Percentiles rank a stretch among this genome's conserved stretches.
Conservation (phyloP, 345 rosid species). For the Dimocarpus longan region DNA sequence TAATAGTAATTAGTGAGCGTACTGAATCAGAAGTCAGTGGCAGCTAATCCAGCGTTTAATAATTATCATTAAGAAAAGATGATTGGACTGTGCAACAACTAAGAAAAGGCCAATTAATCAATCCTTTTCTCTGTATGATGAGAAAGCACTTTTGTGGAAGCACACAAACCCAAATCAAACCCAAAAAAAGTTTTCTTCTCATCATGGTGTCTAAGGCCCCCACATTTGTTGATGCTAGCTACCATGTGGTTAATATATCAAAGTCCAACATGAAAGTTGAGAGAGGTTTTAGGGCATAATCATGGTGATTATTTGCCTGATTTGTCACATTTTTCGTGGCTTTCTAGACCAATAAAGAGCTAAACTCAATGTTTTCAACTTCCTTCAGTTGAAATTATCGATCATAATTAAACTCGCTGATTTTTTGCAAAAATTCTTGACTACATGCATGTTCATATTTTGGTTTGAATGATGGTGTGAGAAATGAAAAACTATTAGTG, state of each 20-base stretch:
- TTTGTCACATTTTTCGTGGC: not conserved
- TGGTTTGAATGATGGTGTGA: not conserved
- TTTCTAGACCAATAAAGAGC: not conserved
- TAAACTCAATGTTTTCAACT: not conserved
- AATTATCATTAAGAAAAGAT: not conserved
- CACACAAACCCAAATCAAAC: not conserved
- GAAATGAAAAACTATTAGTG: not conserved
- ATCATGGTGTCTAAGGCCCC: conserved; percentile 19
- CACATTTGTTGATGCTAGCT: conserved; percentile 1
- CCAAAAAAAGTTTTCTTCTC: not conserved
- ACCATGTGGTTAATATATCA: conserved; percentile 26
- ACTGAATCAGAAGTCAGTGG: too few relatives aligned
- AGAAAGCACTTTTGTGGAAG: conserved; percentile 3
- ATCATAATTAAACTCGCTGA: not conserved
- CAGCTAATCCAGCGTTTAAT: too few relatives aligned
- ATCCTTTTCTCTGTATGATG: not conserved
- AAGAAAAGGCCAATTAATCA: not conserved
- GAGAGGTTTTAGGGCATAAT: conserved; percentile 8
- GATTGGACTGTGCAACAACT: conserved; percentile 13
- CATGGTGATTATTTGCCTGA: conserved; percentile 12
- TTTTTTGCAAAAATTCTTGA: not conserved
- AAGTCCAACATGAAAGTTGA: conserved; percentile 25
- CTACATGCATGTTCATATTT: not conserved
- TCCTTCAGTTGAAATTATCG: not conserved
- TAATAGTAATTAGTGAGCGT: too few relatives aligned